Evolutionary conservation across 768 basidiomycete species (phyloP), one percentile per base, ranked within the genome.

Genomic region (Panellus pusillus): DNA sequence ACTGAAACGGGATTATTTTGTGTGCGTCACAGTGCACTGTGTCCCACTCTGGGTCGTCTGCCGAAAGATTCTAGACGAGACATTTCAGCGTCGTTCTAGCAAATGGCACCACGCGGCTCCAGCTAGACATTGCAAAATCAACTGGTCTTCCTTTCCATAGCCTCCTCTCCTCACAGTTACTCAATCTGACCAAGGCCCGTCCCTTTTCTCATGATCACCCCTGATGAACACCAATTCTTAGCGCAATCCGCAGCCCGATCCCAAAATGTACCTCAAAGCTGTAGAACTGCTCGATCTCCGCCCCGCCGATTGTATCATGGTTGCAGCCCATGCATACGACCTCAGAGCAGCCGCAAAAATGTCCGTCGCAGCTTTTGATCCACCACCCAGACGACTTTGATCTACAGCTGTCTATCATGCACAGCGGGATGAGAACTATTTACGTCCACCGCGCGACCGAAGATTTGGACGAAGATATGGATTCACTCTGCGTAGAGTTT

Each of bases 291-390:
- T 72, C n/a, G 52, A 54, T 43, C 40, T 69, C 17, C n/a, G 45
- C 12, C 61, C 69, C 1, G 52, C 55, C 11, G 57, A 72, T 39
- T 64, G 65, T 9, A 57, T 65, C 32, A 71, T 72, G 70, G 70
- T 73, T 9, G 72, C 72, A 4, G 69, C 69, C 4, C 72, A 71
- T 54, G 70, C 69, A n/a, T 73, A 72, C 52, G 70, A 72, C 50
- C 57, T 73, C 18, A 58, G 69, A 0, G 72, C 70, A 15, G 72
- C 72, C 12, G 64, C 66, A 2, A 60, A 63, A 56, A 49, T 69
- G 72, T 73, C 46, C 49, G 65, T 62, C n/a, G 18, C 18, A n/a
- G 35, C 44, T 37, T 47, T 44, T 38, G 43, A 12, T 42, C 19
- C 24, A 17, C 38, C 9, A 38, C 31, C 20, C 42, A 7, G n/a